These are phyloP conservation scores for Coix lacrymajobi DNA, from an alignment of 176 grass and related monocot genomes.

Conservation along the genomic window DNA sequence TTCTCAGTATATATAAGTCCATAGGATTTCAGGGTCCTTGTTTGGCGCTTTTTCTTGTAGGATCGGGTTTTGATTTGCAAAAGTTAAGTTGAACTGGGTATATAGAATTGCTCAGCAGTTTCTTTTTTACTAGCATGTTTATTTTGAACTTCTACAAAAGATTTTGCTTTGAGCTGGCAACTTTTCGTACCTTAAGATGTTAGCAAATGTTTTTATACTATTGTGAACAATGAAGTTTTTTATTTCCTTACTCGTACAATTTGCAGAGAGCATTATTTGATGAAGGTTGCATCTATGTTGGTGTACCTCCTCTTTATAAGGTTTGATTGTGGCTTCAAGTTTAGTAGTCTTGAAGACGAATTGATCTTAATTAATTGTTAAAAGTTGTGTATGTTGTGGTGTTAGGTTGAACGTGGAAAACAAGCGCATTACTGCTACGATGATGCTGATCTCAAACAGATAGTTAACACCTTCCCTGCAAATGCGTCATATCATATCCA, in stretches of 20 bases:
- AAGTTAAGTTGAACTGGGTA: slow-evolving; percentile 10
- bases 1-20: neutral
- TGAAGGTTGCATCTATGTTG: slow-evolving; percentile 96
- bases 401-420: slow-evolving; percentile 95
- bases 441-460: slow-evolving; percentile 64
- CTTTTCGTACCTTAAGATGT: neutral
- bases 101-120: neutral
- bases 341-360: neutral
- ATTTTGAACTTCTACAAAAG: neutral
- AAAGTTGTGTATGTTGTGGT: slow-evolving; percentile 18
- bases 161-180: neutral
- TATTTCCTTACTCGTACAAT: slow-evolving; percentile 5
- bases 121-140: slow-evolving; percentile 8
- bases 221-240: slow-evolving; percentile 4
- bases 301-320: slow-evolving; percentile 97
- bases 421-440: slow-evolving; percentile 90
- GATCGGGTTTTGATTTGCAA: neutral
- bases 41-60: neutral
- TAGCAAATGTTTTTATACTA: neutral
- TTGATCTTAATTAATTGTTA: slow-evolving; percentile 4
- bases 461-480: slow-evolving; percentile 67
- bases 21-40: neutral
- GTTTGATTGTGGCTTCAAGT: slow-evolving; percentile 24
- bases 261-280: slow-evolving; percentile 90
- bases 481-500: slow-evolving; percentile 86